These are phyloP conservation scores for Canariomyces notabilis DNA, from an alignment of 2,329 filamentous ascomycete species.

Conservation along the genomic window DNA sequence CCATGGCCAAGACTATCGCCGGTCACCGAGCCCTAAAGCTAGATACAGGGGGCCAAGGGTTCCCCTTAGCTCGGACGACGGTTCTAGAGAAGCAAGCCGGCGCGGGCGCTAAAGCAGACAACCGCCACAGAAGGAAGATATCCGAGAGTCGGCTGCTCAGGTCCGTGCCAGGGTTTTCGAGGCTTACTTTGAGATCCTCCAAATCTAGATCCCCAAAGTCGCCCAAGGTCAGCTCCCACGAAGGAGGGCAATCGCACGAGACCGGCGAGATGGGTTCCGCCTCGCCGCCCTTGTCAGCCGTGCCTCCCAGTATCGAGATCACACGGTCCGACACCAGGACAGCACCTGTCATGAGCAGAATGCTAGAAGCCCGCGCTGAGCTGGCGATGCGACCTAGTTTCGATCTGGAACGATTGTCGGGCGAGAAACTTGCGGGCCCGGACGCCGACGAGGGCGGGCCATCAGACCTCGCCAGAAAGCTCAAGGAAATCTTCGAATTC, in stretches of 20 bases:
- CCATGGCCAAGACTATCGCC: constrained; percentile 26
- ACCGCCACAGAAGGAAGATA: constrained; percentile 29
- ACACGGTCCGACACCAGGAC: constrained; percentile 42
- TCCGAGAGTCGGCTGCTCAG: constrained; percentile 62
- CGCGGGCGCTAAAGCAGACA: constrained; percentile 8
- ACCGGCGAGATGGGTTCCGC: constrained; percentile 25
- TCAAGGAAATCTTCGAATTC: constrained; percentile 85
- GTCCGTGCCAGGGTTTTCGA: constrained; percentile 58
- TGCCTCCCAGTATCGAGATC: constrained; percentile 27
- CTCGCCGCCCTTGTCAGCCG: constrained; percentile 10
- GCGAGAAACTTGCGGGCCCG: constrained; percentile 32
- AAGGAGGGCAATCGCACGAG: constrained; percentile 29
- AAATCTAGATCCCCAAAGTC: constrained; percentile 38
- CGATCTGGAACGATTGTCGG: constrained; percentile 45
- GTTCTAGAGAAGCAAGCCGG: constrained; percentile 52
- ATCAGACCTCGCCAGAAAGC: constrained; percentile 59
- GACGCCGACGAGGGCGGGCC: constrained; percentile 38
- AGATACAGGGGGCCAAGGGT: constrained; percentile 10
- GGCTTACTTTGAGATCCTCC: constrained; percentile 37
- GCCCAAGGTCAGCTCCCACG: constrained; percentile 34
- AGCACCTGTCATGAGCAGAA: constrained; percentile 70
- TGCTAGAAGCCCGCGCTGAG: constrained; percentile 66
- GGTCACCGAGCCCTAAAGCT: constrained; percentile 14
- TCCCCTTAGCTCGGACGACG: constrained; percentile 37
- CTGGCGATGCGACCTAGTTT: constrained; percentile 56